These are phyloP conservation scores for Phycomyces blakesleeanus DNA, from an alignment of 192 early-diverging fungal genomes.

Conservation along the genomic window DNA sequence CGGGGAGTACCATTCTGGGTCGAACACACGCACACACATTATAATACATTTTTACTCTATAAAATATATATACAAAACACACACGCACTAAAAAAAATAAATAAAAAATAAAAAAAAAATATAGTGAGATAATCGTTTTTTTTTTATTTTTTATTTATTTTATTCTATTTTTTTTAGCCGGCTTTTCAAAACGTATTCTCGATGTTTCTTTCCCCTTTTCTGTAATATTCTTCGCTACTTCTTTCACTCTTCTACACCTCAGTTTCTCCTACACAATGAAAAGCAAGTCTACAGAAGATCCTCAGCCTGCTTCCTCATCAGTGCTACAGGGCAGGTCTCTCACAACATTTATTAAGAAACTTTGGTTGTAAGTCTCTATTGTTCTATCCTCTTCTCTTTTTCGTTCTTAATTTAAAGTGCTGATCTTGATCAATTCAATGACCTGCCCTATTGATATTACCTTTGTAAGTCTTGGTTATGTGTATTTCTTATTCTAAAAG, in stretches of 20 bases:
- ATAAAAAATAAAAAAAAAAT: no score
- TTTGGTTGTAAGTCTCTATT: slow-evolving; percentile 1
- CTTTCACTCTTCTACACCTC: not conserved
- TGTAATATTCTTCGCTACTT: not conserved
- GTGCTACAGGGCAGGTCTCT: not conserved
- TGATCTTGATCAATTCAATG: not conserved
- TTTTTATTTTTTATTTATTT: not conserved
- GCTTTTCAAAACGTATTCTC: no score
- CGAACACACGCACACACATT: no score
- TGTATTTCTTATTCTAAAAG: not conserved
- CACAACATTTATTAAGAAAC: not conserved
- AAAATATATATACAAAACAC: no score
- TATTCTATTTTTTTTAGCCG: not conserved
- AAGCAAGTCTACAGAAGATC: not conserved
- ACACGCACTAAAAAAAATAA: no score
- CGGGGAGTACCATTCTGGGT: not conserved
- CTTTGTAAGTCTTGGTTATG: no score
- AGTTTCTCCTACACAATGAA: not conserved
- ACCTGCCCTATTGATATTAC: not conserved
- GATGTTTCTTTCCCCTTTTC: not conserved
- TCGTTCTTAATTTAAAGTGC: no score
- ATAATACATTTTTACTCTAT: no score
- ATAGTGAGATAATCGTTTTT: not conserved
- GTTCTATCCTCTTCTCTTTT: no score
- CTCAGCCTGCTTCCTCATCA: not conserved